Base-by-base conservation (phyloP, 371 early-diverging fungal genomes). In the Actinomortierella wolfii region DNA sequence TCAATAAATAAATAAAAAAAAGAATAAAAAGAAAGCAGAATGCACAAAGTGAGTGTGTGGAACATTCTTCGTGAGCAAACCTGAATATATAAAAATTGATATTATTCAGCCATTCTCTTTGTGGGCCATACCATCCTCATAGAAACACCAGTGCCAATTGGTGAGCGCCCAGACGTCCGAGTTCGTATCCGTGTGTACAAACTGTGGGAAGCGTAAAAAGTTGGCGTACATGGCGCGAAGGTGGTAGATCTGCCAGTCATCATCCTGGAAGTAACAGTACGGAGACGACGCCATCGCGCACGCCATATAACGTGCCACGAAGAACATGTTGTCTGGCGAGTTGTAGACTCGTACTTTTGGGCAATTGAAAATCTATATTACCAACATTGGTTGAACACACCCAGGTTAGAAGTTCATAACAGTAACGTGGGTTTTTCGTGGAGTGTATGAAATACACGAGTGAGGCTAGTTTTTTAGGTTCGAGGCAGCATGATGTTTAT, bases 121-220 rank as follows among this genome's bases (percentile, higher is more conserved):
- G 20, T 9, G 15, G 17, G 2, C 7, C 54, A 68, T 82, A 85
- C 87, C 78, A 67, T 80, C 80, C 51, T 87, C 79, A 29, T 78
- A 84, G 67, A 86, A 86, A 55, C 88, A 88, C 78, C 86, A 83
- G n/a, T 81, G 76, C 86, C 86, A 88, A 42, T 83, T 86, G 7
- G 85, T 80, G 42, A 82, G 64, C 20, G 80, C 55, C 70, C 81
- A 83, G 2, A 83, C 78, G 25, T 70, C 68, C n/a, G 81, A 67
- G 61, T 78, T 77, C 21, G 86, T 80, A 48, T 85, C 79, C 4
- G 81, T 80, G 51, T 88, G 88, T 18, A 88, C 67, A 42, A 86
- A 57, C 57, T 81, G 55, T 6, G 88, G 84, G 47, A 75, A 82
- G 4, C 80, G 67, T 18, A 88, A 59, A 61, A 86, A 88, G 58